Percentiles rank a stretch among this genome's conserved stretches.
phyloP scores from a whole-genome alignment of 305 asterid species.

The Rubia balearica region DNA sequence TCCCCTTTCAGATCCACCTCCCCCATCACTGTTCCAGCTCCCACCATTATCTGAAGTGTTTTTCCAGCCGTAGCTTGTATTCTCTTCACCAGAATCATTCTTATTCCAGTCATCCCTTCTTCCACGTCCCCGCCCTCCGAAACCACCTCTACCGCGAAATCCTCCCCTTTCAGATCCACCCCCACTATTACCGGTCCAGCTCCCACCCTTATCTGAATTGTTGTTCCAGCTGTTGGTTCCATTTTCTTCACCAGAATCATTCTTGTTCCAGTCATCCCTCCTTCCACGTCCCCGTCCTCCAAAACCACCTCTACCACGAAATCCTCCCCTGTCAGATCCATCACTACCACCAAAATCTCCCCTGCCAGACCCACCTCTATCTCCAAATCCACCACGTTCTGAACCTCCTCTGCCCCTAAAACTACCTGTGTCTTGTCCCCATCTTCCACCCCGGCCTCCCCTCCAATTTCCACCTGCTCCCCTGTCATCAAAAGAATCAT shows the following conservation, averaged over 20 bases:
- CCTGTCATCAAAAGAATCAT: constrained; percentile 31
- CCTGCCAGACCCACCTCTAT: constrained; percentile 35
- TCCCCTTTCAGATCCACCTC: constrained; percentile 47
- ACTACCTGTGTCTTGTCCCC: constrained; percentile 32
- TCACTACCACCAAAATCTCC: constrained; percentile 59
- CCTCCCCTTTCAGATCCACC: constrained; percentile 44
- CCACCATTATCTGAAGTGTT: constrained; percentile 10
- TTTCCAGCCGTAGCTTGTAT: constrained; percentile 26
- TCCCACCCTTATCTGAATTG: not conserved
- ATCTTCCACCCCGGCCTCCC: constrained; percentile 68
- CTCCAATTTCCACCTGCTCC: constrained; percentile 70
- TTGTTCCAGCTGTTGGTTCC: constrained; percentile 26
- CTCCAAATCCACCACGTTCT: constrained; percentile 57
- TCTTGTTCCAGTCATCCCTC: constrained; percentile 56
- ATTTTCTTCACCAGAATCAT: constrained; percentile 42
- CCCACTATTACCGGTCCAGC: constrained; percentile 37
- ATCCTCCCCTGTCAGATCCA: constrained; percentile 35
- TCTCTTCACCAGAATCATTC: constrained; percentile 46
- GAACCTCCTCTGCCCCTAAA: constrained; percentile 31
- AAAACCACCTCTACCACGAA: constrained; percentile 16
- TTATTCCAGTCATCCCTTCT: constrained; percentile 56
- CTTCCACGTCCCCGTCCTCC: constrained; percentile 26
- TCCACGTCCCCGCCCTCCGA: constrained; percentile 69
- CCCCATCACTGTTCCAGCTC: constrained; percentile 31
- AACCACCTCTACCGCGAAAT: constrained; percentile 56